Evolutionary conservation across 2,329 filamentous ascomycete species (phyloP).

Genomic region (Xylaria sp.): DNA sequence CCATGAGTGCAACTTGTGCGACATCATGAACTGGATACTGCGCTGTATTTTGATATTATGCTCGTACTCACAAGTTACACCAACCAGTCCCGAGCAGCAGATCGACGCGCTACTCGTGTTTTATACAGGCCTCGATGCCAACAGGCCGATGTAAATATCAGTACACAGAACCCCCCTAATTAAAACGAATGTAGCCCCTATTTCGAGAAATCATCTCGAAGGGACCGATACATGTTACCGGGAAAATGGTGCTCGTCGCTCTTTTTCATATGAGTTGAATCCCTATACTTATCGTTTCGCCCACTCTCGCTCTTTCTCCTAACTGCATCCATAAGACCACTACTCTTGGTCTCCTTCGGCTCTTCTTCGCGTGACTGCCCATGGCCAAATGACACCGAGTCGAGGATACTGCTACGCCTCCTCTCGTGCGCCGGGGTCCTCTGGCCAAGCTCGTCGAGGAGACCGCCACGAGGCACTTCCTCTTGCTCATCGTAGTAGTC

Average conservation of each 20-base stretch:
- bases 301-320: background rate
- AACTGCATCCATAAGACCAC: constrained; percentile 4
- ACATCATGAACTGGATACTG: too few species aligned
- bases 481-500: constrained; percentile 24
- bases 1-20: too few species aligned
- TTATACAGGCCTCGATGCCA: too few species aligned
- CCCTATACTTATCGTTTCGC: constrained; percentile 14
- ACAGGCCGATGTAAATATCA: background rate
- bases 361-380: background rate
- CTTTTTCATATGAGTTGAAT: constrained; percentile 17
- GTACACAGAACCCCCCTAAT: background rate
- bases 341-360: background rate
- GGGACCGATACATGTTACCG: constrained; percentile 19
- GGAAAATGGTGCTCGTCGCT: constrained; percentile 19
- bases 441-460: constrained; percentile 23
- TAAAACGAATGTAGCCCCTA: background rate
- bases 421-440: background rate
- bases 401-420: constrained; percentile 12
- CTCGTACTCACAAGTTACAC: too few species aligned
- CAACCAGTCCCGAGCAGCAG: too few species aligned
- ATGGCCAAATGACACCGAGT: background rate
- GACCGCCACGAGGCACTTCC: constrained; percentile 4
- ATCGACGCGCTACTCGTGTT: too few species aligned
- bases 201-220: constrained; percentile 31
- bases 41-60: too few species aligned